These are phyloP conservation scores for Vigna radiata DNA, from an alignment of 306 rosid genomes.

Conservation along the genomic window DNA sequence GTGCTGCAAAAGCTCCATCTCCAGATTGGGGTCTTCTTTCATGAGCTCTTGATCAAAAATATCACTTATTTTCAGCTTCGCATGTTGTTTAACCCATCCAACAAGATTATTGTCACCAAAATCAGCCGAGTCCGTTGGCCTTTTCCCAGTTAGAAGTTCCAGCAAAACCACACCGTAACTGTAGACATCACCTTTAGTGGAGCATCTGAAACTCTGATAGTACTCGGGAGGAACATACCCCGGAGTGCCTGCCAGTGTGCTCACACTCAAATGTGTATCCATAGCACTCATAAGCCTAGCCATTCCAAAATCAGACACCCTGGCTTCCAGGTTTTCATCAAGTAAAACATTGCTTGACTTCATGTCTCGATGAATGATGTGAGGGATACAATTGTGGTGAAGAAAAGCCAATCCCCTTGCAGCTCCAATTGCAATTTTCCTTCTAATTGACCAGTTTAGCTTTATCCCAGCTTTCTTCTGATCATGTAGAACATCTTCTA, in stretches of 20 bases:
- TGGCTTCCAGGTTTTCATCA: constrained; percentile 87
- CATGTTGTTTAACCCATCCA: constrained; percentile 98
- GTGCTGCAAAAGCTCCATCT: constrained; percentile 88
- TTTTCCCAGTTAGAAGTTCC: constrained; percentile 87
- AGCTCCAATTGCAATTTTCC: constrained; percentile 92
- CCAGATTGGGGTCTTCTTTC: constrained; percentile 80
- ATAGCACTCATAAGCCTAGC: constrained; percentile 94
- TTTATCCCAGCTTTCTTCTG: constrained; percentile 73
- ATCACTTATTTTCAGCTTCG: constrained; percentile 72
- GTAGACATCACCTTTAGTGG: constrained; percentile 90
- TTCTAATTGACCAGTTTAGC: constrained; percentile 82
- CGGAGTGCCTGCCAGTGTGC: constrained; percentile 96
- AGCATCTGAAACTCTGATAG: constrained; percentile 94
- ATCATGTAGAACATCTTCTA: constrained; percentile 91
- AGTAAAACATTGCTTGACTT: constrained; percentile 94
- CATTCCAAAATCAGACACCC: constrained; percentile 99
- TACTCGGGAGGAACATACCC: constrained; percentile 99
- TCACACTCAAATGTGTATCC: constrained; percentile 98
- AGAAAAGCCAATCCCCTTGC: constrained; percentile 94
- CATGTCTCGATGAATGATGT: constrained; percentile 97
- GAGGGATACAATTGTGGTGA: constrained; percentile 92
- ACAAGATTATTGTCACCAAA: constrained; percentile 98
- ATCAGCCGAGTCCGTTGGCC: constrained; percentile 90
- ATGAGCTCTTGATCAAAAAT: constrained; percentile 85
- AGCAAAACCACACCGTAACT: constrained; percentile 93